Percentiles rank a stretch among this genome's conserved stretches.
These are phyloP conservation scores for Phanerochaete sordida DNA, from an alignment of 768 basidiomycete species.

Conservation along the genomic window DNA sequence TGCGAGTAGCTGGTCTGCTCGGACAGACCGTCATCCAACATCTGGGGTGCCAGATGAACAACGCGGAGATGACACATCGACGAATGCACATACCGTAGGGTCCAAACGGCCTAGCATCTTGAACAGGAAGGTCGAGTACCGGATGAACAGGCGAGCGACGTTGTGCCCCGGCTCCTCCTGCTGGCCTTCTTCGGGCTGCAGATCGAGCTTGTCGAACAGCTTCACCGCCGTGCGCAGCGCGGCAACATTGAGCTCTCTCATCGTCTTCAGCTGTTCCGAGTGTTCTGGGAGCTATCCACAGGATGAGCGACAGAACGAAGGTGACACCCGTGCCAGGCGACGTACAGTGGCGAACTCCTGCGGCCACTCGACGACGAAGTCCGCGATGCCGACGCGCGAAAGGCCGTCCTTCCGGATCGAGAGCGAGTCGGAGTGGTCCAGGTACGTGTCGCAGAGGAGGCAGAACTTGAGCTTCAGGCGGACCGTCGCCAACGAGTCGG, in stretches of 20 bases:
- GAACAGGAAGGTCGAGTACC: slow-evolving; percentile 66
- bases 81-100: slow-evolving; percentile 18
- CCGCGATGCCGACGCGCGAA: slow-evolving; percentile 68
- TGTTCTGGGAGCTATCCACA: slow-evolving; percentile 29
- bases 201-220: slow-evolving; percentile 69
- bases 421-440: slow-evolving; percentile 57
- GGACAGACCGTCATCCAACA: slow-evolving; percentile 23
- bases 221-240: slow-evolving; percentile 73
- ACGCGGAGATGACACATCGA: not conserved
- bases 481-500: slow-evolving; percentile 45
- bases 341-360: slow-evolving; percentile 49
- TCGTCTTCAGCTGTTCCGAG: slow-evolving; percentile 34
- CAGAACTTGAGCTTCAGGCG: slow-evolving; percentile 79
- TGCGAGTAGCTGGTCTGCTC: slow-evolving; percentile 25
- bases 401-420: slow-evolving; percentile 63
- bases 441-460: slow-evolving; percentile 62
- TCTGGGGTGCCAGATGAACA: slow-evolving; percentile 5
- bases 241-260: slow-evolving; percentile 68
- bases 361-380: slow-evolving; percentile 80
- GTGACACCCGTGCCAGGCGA: not conserved
- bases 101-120: slow-evolving; percentile 51
- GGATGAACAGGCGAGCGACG: slow-evolving; percentile 75
- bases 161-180: slow-evolving; percentile 66
- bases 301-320: not conserved
- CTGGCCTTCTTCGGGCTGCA: slow-evolving; percentile 45